Evolutionary conservation across 2,329 filamentous ascomycete species (phyloP).

Genomic region (Pyrenophora teres): DNA sequence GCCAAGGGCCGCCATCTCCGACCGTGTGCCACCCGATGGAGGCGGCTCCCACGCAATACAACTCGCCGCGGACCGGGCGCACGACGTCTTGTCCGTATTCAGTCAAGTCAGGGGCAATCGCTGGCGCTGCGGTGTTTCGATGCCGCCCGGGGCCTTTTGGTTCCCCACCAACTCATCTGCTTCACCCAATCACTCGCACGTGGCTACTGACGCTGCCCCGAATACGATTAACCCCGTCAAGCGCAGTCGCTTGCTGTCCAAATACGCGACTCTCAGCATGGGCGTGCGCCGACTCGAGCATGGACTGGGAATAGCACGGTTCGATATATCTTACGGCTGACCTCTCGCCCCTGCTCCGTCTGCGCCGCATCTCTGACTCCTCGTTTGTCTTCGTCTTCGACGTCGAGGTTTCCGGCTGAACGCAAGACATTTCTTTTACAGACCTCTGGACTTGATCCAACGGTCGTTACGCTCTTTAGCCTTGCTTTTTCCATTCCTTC

Average conservation of each 20-base stretch:
- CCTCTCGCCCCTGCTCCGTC: constrained; percentile 31
- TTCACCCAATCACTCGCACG: constrained; percentile 24
- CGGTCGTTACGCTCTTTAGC: constrained; percentile 45
- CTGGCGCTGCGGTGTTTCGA: constrained; percentile 29
- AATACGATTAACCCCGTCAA: constrained; percentile 24
- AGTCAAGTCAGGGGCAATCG: constrained; percentile 38
- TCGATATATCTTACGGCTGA: constrained; percentile 39
- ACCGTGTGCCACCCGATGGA: not conserved
- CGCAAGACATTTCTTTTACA: constrained; percentile 25
- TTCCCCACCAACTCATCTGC: constrained; percentile 16
- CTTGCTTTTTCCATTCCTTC: constrained; percentile 16
- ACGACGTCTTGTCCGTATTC: constrained; percentile 12
- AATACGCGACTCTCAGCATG: constrained; percentile 20
- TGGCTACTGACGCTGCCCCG: constrained; percentile 6
- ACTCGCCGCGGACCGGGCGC: not conserved
- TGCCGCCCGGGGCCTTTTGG: constrained; percentile 19
- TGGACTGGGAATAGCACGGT: constrained; percentile 28
- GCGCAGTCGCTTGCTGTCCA: constrained; percentile 31
- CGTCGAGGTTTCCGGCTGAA: constrained; percentile 32
- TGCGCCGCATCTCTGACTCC: constrained; percentile 37
- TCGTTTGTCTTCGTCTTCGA: constrained; percentile 30
- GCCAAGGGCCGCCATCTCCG: not conserved
- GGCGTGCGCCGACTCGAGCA: constrained; percentile 23
- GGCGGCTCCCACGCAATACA: not conserved
- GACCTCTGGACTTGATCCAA: constrained; percentile 36